phyloP scores from a whole-genome alignment of 129 eudicot genomes.

The Flaveria bidentis region DNA sequence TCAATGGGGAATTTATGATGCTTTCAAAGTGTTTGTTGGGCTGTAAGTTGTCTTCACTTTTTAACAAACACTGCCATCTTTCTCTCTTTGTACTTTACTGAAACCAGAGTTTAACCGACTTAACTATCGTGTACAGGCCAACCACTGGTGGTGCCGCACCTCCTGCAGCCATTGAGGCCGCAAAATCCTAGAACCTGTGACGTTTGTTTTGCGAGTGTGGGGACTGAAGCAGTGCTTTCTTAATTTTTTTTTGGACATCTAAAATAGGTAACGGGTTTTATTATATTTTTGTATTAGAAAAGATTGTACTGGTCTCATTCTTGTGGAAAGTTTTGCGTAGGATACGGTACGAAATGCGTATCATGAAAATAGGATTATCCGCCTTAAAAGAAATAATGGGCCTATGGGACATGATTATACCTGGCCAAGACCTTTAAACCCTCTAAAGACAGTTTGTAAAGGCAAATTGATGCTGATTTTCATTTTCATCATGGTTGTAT shows the following conservation, averaged over 20 bases:
- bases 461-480: slow-evolving; percentile 8
- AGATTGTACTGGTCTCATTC: slow-evolving; percentile 28
- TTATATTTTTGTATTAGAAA: slow-evolving; percentile 23
- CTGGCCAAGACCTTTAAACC: slow-evolving; percentile 18
- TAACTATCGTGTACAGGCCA: slow-evolving; percentile 53
- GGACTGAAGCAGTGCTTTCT: slow-evolving; percentile 8
- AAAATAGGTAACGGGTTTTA: slow-evolving; percentile 18
- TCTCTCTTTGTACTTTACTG: not conserved
- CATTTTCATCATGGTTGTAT: slow-evolving; percentile 20
- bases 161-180: slow-evolving; percentile 51
- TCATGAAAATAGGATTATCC: slow-evolving; percentile 22
- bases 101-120: slow-evolving; percentile 11
- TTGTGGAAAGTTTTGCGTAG: slow-evolving; percentile 35
- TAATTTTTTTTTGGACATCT: slow-evolving; percentile 19
- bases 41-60: slow-evolving; percentile 41
- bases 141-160: slow-evolving; percentile 93
- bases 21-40: slow-evolving; percentile 57
- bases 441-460: slow-evolving; percentile 1
- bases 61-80: not conserved
- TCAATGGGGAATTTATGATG: slow-evolving; percentile 55
- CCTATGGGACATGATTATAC: slow-evolving; percentile 12
- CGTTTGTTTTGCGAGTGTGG: not conserved
- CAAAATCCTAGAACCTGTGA: slow-evolving; percentile 41
- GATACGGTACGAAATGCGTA: slow-evolving; percentile 25
- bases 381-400: slow-evolving; percentile 36